Evolutionary conservation across 2,329 filamentous ascomycete species (phyloP).

Genomic region (Trichoderma brevicompactum): DNA sequence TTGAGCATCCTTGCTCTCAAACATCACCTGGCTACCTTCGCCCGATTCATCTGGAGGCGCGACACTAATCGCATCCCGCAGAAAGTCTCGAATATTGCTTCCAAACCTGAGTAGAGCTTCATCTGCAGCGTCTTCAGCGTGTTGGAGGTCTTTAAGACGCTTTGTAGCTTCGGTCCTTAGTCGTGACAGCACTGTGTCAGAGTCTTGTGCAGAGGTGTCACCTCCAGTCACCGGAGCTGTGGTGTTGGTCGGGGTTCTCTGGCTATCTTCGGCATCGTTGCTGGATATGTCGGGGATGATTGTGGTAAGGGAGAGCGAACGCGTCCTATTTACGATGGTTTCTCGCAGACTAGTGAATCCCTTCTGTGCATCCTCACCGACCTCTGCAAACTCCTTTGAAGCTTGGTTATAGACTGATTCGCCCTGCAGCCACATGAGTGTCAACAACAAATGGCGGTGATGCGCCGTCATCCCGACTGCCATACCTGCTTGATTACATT

Average conservation of each 20-base stretch:
- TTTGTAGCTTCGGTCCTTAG: constrained; percentile 79
- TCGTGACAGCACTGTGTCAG: constrained; percentile 72
- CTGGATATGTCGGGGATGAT: constrained; percentile 34
- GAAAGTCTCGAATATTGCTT: constrained; percentile 83
- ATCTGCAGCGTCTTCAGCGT: constrained; percentile 93
- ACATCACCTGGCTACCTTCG: constrained; percentile 70
- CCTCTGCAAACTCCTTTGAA: constrained; percentile 79
- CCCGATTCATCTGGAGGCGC: constrained; percentile 68
- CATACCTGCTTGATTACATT: constrained; percentile 89
- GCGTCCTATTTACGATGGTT: constrained; percentile 72
- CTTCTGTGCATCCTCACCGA: constrained; percentile 80
- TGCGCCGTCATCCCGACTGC: not conserved
- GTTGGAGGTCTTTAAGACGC: constrained; percentile 84
- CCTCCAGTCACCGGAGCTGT: constrained; percentile 44
- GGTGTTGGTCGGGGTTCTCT: constrained; percentile 54
- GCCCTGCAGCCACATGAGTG: constrained; percentile 55
- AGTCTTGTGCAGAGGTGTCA: constrained; percentile 51
- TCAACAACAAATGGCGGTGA: not conserved
- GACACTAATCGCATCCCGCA: constrained; percentile 88
- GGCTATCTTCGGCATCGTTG: constrained; percentile 43
- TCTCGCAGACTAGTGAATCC: constrained; percentile 73
- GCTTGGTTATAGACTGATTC: constrained; percentile 83
- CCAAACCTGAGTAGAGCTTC: constrained; percentile 93
- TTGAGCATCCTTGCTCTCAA: constrained; percentile 88
- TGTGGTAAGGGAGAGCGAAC: constrained; percentile 69